Base-by-base conservation (phyloP, 2,329 filamentous ascomycete genomes). In the Juglanconis sp. region DNA sequence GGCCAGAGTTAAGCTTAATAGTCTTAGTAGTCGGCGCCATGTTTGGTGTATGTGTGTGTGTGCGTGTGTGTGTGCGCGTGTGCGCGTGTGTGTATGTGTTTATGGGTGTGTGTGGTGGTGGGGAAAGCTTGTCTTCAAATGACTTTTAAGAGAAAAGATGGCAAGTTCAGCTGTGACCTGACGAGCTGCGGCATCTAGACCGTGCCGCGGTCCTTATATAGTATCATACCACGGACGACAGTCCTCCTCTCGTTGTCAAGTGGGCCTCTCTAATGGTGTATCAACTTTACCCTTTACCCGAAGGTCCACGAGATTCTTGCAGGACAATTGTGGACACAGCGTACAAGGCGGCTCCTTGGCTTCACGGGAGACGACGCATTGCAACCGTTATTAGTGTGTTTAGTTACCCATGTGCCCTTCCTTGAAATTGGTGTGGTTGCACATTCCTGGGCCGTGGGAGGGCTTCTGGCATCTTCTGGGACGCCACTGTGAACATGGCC, bases 1-100 rank as follows among this genome's bases (percentile, higher is more conserved):
- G 71, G 75, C 86, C 85, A 74, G 79, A 86, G 76, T 78, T 87
- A 64, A 88, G 82, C 77, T 86, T 87, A 73, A 87, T 77, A 64
- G 66, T 73, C 57, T 62, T 87, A 73, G 87, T 77, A 64, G 66
- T 73, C 57, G 62, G 53, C 10, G 53, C 54, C 57, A 61, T 53
- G 36, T 30, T 44, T 10, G 38, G 32, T 32, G 1, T 49, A 24
- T 24, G 35, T 24, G 17, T 24, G 17, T 24, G 17, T 24, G 17
- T 24, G 17, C 2, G 17, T 24, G 17, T 24, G 17, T 2, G 17
- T 24, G 17, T 24, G 17, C 2, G 17, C 2, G 17, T 24, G 17
- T 24, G 17, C 2, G 17, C 17, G 17, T 24, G 17, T 24, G 17
- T 24, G 17, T 24, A 24, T 24, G 17, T 24, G 17, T 24, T 24